Evolutionary conservation across 371 early-diverging fungal genomes (phyloP).

Genomic region (Thermomucor indicae-seudaticae): DNA sequence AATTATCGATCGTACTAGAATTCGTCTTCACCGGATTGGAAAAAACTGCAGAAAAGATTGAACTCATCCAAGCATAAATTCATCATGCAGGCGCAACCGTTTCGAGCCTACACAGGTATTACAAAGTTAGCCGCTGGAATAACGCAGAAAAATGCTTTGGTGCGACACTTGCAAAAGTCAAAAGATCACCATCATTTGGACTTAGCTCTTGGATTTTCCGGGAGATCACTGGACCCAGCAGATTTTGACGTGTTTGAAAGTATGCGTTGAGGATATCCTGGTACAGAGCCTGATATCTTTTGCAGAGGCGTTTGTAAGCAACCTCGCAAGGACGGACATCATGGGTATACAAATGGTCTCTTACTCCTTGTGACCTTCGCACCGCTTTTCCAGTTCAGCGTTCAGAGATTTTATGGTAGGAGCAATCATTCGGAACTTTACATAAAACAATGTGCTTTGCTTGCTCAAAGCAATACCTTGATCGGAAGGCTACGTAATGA

Average conservation of each 20-base stretch:
- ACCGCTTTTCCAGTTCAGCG: constrained; percentile 69
- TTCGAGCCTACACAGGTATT: constrained; percentile 64
- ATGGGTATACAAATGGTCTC: no score
- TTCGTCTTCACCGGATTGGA: constrained; percentile 62
- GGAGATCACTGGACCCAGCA: constrained; percentile 65
- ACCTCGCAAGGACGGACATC: not conserved
- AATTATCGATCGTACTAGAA: constrained; percentile 27
- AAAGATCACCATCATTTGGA: constrained; percentile 46
- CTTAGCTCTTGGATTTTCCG: constrained; percentile 57
- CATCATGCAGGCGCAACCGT: constrained; percentile 77
- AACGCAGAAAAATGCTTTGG: not conserved
- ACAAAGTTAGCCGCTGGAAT: not conserved
- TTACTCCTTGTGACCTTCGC: constrained; percentile 68
- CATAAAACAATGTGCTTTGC: constrained; percentile 64
- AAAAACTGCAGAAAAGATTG: constrained; percentile 71
- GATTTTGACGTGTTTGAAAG: constrained; percentile 63
- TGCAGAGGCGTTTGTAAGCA: not conserved
- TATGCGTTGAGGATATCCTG: constrained; percentile 73
- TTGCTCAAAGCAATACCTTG: constrained; percentile 14
- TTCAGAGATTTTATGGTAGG: constrained; percentile 59
- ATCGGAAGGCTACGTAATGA: constrained; percentile 1
- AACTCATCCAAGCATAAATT: constrained; percentile 79
- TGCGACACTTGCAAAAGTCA: constrained; percentile 60
- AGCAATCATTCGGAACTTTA: constrained; percentile 73
- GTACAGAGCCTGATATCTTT: constrained; percentile 64